Conservation (phyloP, 768 basidiomycete genomes). For the Boletellus emodensis region DNA sequence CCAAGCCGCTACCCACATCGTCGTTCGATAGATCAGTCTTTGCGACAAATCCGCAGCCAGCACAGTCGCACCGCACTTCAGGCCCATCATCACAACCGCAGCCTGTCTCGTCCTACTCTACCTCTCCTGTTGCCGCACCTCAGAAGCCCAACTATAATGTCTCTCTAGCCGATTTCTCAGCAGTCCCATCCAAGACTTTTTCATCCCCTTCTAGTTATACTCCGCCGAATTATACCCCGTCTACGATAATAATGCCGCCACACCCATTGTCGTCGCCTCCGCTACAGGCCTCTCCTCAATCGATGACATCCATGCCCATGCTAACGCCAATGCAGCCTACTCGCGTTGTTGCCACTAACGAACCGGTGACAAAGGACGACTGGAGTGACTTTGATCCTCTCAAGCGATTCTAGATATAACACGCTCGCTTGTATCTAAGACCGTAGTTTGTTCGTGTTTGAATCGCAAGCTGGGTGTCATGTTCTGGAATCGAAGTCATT, state of each 20-base stretch:
- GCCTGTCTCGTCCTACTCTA: slow-evolving; percentile 10
- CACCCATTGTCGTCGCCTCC: slow-evolving; percentile 31
- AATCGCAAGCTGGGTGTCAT: slow-evolving; percentile 2
- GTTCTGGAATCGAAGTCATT: background rate
- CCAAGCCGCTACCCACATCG: slow-evolving; percentile 33
- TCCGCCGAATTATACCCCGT: slow-evolving; percentile 13
- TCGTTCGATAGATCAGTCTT: slow-evolving; percentile 33
- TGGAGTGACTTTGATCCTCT: slow-evolving; percentile 83
- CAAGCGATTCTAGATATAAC: slow-evolving; percentile 19
- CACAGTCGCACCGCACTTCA: slow-evolving; percentile 16
- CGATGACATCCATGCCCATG: slow-evolving; percentile 50
- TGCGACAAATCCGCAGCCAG: slow-evolving; percentile 21
- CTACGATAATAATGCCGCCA: slow-evolving; percentile 17
- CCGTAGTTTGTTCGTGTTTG: slow-evolving; percentile 26
- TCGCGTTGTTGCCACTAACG: slow-evolving; percentile 37
- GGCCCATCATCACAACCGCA: slow-evolving; percentile 21
- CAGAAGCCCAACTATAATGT: slow-evolving; percentile 60
- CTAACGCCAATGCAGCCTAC: slow-evolving; percentile 57
- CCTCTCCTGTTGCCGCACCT: slow-evolving; percentile 7
- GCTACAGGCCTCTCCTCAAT: slow-evolving; percentile 26
- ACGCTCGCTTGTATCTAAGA: background rate
- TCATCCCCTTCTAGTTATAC: slow-evolving; percentile 12
- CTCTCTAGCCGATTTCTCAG: slow-evolving; percentile 34
- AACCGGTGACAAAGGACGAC: slow-evolving; percentile 57
- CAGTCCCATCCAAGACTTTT: slow-evolving; percentile 15